Percentiles rank a stretch among this genome's conserved stretches.
Conservation (phyloP, 2,329 filamentous ascomycete genomes). For the Aspergillus sp. region DNA sequence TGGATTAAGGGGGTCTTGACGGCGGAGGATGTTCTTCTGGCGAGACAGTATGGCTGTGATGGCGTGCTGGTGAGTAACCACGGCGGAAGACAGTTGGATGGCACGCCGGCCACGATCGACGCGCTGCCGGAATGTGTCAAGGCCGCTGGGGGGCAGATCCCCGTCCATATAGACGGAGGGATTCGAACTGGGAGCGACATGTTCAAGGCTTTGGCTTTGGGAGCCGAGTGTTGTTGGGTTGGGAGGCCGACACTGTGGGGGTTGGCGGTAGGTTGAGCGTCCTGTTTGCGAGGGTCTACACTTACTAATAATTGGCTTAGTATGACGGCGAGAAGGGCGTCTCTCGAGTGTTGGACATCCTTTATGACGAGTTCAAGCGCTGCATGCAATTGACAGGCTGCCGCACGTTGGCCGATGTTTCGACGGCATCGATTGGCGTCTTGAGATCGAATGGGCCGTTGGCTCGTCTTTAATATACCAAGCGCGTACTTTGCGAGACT, state of each 20-base stretch:
- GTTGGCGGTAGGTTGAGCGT: conserved; percentile 29
- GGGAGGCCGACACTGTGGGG: conserved; percentile 36
- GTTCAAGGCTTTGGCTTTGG: conserved; percentile 38
- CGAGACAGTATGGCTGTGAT: conserved; percentile 36
- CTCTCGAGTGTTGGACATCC: conserved; percentile 29
- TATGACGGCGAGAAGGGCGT: conserved; percentile 34
- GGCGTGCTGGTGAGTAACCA: conserved; percentile 41
- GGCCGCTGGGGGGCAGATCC: conserved; percentile 32
- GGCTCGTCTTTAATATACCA: conserved; percentile 15
- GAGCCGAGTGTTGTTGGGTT: conserved; percentile 34
- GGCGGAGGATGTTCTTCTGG: conserved; percentile 36
- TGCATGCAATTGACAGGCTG: conserved; percentile 32
- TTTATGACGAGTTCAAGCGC: conserved; percentile 32
- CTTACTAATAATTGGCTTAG: conserved; percentile 15
- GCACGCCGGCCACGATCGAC: conserved; percentile 37
- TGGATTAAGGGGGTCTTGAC: conserved; percentile 32
- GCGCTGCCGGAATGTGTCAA: conserved; percentile 29
- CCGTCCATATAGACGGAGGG: conserved; percentile 34
- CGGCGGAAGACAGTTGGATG: conserved; percentile 40
- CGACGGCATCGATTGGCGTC: conserved; percentile 18
- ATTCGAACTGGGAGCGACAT: conserved; percentile 36
- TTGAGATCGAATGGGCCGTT: conserved; percentile 21
- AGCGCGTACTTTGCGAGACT: no score
- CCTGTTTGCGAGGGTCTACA: not conserved
- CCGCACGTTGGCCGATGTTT: conserved; percentile 26